Evolutionary conservation across 208 protist genomes (phyloP).

Genomic region (Crithidia acanthocephali): DNA sequence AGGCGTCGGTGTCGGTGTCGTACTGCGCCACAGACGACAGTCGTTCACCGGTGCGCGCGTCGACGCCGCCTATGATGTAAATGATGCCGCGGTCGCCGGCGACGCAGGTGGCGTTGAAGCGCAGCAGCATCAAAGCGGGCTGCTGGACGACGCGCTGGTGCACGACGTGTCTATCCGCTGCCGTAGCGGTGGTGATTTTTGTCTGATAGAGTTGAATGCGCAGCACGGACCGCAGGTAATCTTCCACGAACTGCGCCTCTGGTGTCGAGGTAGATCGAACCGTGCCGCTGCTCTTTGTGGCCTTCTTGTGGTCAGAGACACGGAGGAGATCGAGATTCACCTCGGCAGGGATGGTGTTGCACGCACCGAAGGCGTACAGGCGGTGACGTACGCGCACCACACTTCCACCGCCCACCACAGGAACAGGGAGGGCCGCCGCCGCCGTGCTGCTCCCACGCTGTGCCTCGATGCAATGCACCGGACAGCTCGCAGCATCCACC

Average conservation of each 20-base stretch:
- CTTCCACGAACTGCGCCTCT: slow-evolving; percentile 4
- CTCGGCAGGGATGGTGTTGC: slow-evolving; percentile 37
- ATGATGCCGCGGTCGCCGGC: slow-evolving; percentile 14
- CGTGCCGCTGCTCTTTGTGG: not conserved
- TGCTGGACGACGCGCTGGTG: not conserved
- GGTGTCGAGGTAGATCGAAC: not conserved
- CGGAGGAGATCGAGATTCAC: slow-evolving; percentile 17
- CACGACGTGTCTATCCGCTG: slow-evolving; percentile 3
- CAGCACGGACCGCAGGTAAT: slow-evolving; percentile 20
- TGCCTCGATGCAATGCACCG: slow-evolving; percentile 9
- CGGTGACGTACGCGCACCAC: slow-evolving; percentile 32
- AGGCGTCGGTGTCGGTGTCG: slow-evolving; percentile 38
- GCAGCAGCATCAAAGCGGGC: slow-evolving; percentile 16
- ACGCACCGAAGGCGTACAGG: slow-evolving; percentile 49
- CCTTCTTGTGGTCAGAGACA: not conserved
- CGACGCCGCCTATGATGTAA: slow-evolving; percentile 35
- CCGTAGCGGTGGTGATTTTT: not conserved
- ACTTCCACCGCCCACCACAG: slow-evolving; percentile 39
- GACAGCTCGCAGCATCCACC: not conserved
- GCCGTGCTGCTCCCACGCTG: slow-evolving; percentile 17
- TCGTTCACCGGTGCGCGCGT: slow-evolving; percentile 3
- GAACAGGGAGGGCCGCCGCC: too few species aligned
- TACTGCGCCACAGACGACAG: slow-evolving; percentile 44
- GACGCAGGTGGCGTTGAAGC: slow-evolving; percentile 45
- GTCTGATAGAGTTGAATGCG: slow-evolving; percentile 5